Evolutionary conservation across 352 stramenopile species (phyloP).

Genomic region (Globisporangium spinosum): DNA sequence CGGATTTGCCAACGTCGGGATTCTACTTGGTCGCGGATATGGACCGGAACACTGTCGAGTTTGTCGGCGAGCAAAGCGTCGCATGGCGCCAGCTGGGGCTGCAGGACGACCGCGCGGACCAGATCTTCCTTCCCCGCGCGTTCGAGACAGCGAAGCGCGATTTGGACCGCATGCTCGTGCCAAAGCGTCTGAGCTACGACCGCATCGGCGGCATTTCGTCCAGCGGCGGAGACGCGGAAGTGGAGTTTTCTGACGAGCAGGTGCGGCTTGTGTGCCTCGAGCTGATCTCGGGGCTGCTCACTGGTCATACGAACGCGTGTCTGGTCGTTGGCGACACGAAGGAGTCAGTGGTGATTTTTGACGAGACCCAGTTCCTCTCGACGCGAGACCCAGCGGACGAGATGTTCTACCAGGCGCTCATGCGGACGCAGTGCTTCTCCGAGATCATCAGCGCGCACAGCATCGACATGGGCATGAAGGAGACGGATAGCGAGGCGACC

Average conservation of each 20-base stretch:
- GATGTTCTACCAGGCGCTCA: conserved; percentile 60
- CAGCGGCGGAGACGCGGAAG: neutral
- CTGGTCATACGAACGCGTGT: conserved; percentile 66
- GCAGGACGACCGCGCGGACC: conserved; percentile 28
- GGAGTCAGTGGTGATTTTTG: conserved; percentile 86
- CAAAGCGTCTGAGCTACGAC: conserved; percentile 36
- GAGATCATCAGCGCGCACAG: conserved; percentile 78
- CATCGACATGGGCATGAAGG: conserved; percentile 50
- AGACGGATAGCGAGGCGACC: conserved; percentile 19
- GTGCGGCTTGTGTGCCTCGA: conserved; percentile 67
- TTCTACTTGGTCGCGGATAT: conserved; percentile 77
- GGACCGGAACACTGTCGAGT: conserved; percentile 70
- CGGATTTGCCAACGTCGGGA: conserved; percentile 54
- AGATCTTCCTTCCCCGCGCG: conserved; percentile 49
- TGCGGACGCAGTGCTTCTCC: conserved; percentile 82
- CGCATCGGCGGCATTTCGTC: conserved; percentile 26
- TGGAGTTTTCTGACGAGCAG: conserved; percentile 29
- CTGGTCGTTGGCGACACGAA: conserved; percentile 82
- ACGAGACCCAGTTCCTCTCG: conserved; percentile 79
- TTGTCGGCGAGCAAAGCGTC: conserved; percentile 51
- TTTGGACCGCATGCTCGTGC: conserved; percentile 51
- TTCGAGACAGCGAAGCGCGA: conserved; percentile 52
- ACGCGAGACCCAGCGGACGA: conserved; percentile 51
- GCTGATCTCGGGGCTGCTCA: conserved; percentile 58
- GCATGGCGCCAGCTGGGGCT: conserved; percentile 60